Percentiles rank a stretch among this genome's conserved stretches.
Evolutionary conservation across 202 grass and related monocot genomes (phyloP).

Genomic region (Carex arenaria): DNA sequence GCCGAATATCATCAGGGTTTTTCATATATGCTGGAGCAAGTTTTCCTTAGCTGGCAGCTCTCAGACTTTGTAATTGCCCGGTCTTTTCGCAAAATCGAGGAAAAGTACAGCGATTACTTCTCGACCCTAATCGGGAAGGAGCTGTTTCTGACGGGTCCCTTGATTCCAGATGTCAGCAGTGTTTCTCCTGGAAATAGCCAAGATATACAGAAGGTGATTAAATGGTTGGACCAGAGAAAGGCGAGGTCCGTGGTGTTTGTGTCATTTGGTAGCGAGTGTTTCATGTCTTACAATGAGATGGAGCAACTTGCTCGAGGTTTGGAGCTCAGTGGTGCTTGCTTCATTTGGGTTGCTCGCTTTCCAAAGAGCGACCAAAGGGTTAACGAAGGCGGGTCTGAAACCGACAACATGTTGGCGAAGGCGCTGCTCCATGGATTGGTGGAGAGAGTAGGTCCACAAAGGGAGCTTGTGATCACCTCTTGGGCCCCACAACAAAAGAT

Average conservation of each 20-base stretch:
- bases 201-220: neutral
- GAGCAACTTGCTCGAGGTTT: neutral
- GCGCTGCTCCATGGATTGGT: neutral
- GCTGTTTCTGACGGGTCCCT: neutral
- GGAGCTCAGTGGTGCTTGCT: neutral
- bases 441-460: neutral
- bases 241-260: neutral
- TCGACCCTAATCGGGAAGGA: neutral
- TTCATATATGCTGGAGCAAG: neutral
- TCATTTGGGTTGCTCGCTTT: constrained; percentile 12
- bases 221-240: neutral
- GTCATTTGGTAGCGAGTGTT: neutral
- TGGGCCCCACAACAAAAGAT: constrained; percentile 15
- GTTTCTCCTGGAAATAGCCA: neutral
- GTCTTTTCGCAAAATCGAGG: neutral
- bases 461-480: neutral
- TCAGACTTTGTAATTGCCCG: neutral
- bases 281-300: neutral
- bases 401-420: neutral
- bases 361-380: neutral
- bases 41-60: neutral
- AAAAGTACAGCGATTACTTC: neutral
- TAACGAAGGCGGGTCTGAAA: no score
- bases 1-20: neutral
- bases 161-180: neutral